A percentile compares a stretch with the other conserved stretches of the same genome.
Conservation (phyloP, 2,329 filamentous ascomycete genomes). For the Stagonosporopsis tanaceti region DNA sequence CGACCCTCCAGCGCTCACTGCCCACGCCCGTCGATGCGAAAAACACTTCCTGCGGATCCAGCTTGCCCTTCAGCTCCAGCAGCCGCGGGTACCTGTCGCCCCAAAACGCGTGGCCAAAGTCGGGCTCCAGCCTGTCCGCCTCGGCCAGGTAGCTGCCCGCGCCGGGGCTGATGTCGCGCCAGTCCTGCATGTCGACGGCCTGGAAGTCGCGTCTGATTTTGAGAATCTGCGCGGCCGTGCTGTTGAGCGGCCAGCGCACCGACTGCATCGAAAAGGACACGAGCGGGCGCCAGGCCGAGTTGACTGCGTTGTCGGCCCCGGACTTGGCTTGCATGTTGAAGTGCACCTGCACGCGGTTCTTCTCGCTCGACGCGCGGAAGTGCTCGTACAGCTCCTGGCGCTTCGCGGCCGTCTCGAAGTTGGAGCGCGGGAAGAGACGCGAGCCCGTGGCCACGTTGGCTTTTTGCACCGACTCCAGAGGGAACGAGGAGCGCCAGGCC, state of each 20-base stretch:
- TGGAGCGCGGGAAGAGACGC: slow-evolving; percentile 44
- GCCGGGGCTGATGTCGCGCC: slow-evolving; percentile 32
- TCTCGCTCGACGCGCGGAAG: slow-evolving; percentile 44
- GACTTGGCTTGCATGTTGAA: slow-evolving; percentile 47
- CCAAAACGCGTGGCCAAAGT: slow-evolving; percentile 40
- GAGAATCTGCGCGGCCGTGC: slow-evolving; percentile 27
- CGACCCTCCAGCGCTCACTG: slow-evolving; percentile 46
- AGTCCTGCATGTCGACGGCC: slow-evolving; percentile 27
- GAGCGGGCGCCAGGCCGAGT: slow-evolving; percentile 33
- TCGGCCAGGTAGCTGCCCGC: slow-evolving; percentile 42
- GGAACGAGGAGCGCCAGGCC: slow-evolving; percentile 46
- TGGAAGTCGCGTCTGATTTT: slow-evolving; percentile 22
- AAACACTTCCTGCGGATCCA: slow-evolving; percentile 47
- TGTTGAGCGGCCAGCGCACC: slow-evolving; percentile 24
- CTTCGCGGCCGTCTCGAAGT: slow-evolving; percentile 44
- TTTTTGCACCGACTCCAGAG: slow-evolving; percentile 45
- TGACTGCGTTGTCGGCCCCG: slow-evolving; percentile 35
- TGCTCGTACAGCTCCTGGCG: slow-evolving; percentile 40
- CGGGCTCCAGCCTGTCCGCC: slow-evolving; percentile 34
- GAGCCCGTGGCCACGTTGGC: slow-evolving; percentile 45
- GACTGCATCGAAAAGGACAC: slow-evolving; percentile 37
- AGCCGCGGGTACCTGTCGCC: slow-evolving; percentile 40
- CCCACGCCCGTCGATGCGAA: slow-evolving; percentile 45
- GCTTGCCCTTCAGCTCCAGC: slow-evolving; percentile 34
- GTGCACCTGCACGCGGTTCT: slow-evolving; percentile 45